Evolutionary conservation across 257 asterid genomes (phyloP).

Genomic region (Jacaranda mimosifolia): DNA sequence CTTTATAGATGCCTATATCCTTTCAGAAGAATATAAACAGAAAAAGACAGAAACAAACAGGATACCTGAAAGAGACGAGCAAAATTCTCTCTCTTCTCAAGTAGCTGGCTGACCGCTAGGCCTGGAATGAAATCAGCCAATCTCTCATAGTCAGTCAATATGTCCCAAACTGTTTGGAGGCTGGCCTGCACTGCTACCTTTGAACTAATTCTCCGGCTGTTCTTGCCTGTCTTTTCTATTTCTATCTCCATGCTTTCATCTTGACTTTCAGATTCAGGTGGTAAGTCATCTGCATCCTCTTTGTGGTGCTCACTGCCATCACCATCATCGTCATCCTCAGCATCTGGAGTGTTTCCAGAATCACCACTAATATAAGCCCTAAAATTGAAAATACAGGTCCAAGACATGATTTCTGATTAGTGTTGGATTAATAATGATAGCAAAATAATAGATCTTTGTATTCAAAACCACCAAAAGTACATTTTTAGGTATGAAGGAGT

Average conservation of each 20-base stretch:
- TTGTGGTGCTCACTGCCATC: slow-evolving; percentile 22
- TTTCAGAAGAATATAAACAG: slow-evolving; percentile 2
- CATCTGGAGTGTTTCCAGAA: slow-evolving; percentile 35
- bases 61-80: slow-evolving; percentile 86
- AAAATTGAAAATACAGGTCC: slow-evolving; percentile 24
- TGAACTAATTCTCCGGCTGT: slow-evolving; percentile 68
- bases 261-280: slow-evolving; percentile 41
- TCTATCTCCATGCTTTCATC: slow-evolving; percentile 52
- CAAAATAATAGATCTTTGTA: background rate
- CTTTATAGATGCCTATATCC: background rate
- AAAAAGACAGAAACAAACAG: slow-evolving; percentile 9
- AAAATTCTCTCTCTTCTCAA: slow-evolving; percentile 66
- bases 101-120: slow-evolving; percentile 80
- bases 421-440: background rate
- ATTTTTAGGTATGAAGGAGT: background rate
- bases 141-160: slow-evolving; percentile 83
- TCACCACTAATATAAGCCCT: slow-evolving; percentile 45
- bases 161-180: slow-evolving; percentile 67
- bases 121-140: slow-evolving; percentile 88
- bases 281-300: slow-evolving; percentile 39
- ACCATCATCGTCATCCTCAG: slow-evolving; percentile 28
- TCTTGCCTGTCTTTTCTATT: slow-evolving; percentile 66
- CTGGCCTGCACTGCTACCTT: slow-evolving; percentile 67
- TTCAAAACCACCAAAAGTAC: background rate
- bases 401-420: slow-evolving; percentile 2